Conservation (phyloP, 176 grass and related monocot genomes). For the Pontederia crassipes region DNA sequence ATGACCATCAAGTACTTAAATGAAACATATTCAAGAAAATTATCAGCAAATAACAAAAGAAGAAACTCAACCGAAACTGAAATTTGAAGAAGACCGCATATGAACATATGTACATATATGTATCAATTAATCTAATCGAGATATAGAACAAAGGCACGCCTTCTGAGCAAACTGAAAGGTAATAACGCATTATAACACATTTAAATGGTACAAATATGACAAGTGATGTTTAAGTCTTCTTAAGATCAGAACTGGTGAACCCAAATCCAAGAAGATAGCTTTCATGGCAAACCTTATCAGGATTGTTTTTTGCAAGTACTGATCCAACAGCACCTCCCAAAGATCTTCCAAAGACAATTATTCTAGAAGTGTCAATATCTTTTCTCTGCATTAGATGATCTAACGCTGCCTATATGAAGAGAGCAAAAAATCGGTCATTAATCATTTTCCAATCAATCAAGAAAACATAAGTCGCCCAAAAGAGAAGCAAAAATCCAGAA, state of each 20-base stretch:
- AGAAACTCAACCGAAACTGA: no score
- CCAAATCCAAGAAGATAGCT: neutral
- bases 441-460: constrained; percentile 4
- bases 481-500: constrained; percentile 12
- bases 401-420: constrained; percentile 66
- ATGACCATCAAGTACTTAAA: no score
- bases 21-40: no score
- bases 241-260: neutral
- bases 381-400: constrained; percentile 91
- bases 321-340: constrained; percentile 97
- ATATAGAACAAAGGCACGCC: no score
- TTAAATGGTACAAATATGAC: no score
- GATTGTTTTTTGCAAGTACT: constrained; percentile 86
- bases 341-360: constrained; percentile 93
- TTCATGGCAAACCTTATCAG: constrained; percentile 55
- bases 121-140: no score
- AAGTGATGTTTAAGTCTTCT: neutral
- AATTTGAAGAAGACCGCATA: no score
- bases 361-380: constrained; percentile 87
- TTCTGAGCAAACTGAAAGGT: no score
- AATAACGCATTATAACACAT: no score
- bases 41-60: no score
- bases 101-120: no score
- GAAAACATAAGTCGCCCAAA: constrained; percentile 6
- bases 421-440: neutral